A percentile compares a stretch with the other conserved stretches of the same genome.
These are phyloP conservation scores for Pythium phragmiticola DNA, from an alignment of 352 stramenopile species.

Conservation along the genomic window DNA sequence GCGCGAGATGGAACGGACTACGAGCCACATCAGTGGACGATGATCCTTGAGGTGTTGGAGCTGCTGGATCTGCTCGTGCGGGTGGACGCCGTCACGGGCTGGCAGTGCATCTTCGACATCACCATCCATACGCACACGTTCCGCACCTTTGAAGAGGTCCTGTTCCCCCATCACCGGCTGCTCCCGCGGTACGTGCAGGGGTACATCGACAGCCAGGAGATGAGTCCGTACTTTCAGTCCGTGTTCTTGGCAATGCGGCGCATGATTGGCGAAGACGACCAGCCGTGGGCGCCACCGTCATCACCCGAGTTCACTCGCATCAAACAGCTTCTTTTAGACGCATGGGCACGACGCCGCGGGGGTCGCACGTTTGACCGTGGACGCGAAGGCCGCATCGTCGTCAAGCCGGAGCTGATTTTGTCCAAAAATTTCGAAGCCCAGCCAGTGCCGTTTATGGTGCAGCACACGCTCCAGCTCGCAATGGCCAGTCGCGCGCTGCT, in stretches of 20 bases:
- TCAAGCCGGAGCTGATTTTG: not conserved
- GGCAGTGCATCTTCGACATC: not conserved
- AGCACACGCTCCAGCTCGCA: not conserved
- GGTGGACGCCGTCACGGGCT: not conserved
- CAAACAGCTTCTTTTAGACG: not conserved
- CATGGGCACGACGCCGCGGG: not conserved
- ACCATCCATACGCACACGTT: not conserved
- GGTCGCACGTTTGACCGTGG: not conserved
- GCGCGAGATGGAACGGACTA: not conserved
- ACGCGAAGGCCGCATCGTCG: not conserved
- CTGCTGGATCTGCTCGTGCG: conserved; percentile 8
- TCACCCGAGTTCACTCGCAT: not conserved
- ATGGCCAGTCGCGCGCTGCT: not conserved
- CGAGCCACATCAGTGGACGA: not conserved
- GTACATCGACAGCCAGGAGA: not conserved
- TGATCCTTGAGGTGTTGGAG: not conserved
- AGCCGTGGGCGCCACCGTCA: not conserved
- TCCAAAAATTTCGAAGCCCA: not conserved
- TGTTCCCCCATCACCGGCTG: not conserved
- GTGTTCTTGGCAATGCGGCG: conserved; percentile 3
- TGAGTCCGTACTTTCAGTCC: not conserved
- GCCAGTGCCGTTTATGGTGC: not conserved
- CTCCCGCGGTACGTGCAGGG: not conserved
- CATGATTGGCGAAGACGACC: conserved; percentile 1
- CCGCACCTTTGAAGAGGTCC: not conserved